A percentile compares a stretch with the other conserved stretches of the same genome.
phyloP scores from a whole-genome alignment of 1,139 yeast genomes.

The Candida dubliniensis region DNA sequence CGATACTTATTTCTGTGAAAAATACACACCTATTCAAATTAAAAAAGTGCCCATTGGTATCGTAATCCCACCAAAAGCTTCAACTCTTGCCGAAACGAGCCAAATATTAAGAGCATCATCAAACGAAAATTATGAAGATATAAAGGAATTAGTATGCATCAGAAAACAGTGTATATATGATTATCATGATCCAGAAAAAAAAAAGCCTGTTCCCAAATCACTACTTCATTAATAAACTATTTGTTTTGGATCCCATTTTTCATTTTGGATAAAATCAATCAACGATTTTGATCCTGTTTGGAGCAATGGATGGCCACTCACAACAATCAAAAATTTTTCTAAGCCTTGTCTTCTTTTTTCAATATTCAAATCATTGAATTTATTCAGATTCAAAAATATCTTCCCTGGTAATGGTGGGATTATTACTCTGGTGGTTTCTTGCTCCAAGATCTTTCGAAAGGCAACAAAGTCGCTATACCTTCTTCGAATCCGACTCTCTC shows the following conservation, averaged over 20 bases:
- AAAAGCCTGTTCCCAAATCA: no score
- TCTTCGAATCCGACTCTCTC: slow-evolving; percentile 71
- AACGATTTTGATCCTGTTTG: slow-evolving; percentile 88
- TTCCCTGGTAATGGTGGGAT: slow-evolving; percentile 92
- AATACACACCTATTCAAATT: no score
- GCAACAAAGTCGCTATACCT: slow-evolving; percentile 89
- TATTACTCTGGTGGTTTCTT: slow-evolving; percentile 72
- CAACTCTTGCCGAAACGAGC: no score
- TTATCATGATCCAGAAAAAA: no score
- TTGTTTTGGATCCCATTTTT: slow-evolving; percentile 61
- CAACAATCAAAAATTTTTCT: slow-evolving; percentile 73
- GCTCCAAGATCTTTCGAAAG: slow-evolving; percentile 72
- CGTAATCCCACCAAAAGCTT: no score
- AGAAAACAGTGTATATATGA: no score
- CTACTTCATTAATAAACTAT: slow-evolving; percentile 5
- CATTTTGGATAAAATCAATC: slow-evolving; percentile 86
- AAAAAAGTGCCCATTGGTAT: no score
- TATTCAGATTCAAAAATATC: slow-evolving; percentile 59
- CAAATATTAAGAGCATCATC: no score
- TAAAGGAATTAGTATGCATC: no score
- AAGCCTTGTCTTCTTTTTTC: slow-evolving; percentile 83
- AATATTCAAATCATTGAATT: slow-evolving; percentile 81
- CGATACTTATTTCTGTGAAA: no score
- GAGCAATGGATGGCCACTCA: slow-evolving; percentile 90
- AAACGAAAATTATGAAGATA: no score